Conservation (phyloP, 2,329 filamentous ascomycete genomes). For the Raffaelea arxii region DNA sequence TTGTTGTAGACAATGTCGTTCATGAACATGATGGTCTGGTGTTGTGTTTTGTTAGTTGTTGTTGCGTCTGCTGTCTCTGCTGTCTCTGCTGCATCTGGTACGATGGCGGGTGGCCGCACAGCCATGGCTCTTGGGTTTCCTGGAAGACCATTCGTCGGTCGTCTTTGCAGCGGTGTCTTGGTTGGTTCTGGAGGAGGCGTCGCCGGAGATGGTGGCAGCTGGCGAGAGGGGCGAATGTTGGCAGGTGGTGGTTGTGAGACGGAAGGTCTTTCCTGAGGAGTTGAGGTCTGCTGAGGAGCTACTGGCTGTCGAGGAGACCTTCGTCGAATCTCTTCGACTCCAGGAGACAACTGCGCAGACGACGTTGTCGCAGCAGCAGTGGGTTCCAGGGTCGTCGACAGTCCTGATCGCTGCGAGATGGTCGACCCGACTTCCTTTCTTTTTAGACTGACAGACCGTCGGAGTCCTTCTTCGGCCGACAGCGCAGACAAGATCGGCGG, state of each 20-base stretch:
- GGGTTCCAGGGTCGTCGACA: conserved; percentile 17
- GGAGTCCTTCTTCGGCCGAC: conserved; percentile 22
- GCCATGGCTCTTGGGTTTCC: conserved; percentile 33
- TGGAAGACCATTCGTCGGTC: conserved; percentile 37
- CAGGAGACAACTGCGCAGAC: conserved; percentile 41
- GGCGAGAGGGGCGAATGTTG: conserved; percentile 22
- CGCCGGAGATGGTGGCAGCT: conserved; percentile 18
- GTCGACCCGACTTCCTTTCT: conserved; percentile 26
- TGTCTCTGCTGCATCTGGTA: conserved; percentile 12
- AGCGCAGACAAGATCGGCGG: conserved; percentile 25
- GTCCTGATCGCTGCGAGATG: conserved; percentile 12
- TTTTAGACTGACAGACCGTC: conserved; percentile 25
- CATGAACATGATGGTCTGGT: conserved; percentile 45
- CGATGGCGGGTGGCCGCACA: conserved; percentile 19
- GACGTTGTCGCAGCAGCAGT: conserved; percentile 29
- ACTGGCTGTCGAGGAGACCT: conserved; percentile 37
- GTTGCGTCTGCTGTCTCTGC: not conserved
- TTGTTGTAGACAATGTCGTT: conserved; percentile 48
- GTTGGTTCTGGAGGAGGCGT: conserved; percentile 22
- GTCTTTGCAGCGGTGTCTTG: conserved; percentile 31
- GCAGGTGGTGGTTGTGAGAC: conserved; percentile 1
- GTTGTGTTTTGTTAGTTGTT: conserved; percentile 13
- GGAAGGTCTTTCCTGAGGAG: not conserved
- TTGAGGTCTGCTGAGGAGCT: not conserved
- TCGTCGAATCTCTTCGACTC: conserved; percentile 37